Conservation (phyloP, 2,329 filamentous ascomycete species). For the Fusarium cyanostomum region DNA sequence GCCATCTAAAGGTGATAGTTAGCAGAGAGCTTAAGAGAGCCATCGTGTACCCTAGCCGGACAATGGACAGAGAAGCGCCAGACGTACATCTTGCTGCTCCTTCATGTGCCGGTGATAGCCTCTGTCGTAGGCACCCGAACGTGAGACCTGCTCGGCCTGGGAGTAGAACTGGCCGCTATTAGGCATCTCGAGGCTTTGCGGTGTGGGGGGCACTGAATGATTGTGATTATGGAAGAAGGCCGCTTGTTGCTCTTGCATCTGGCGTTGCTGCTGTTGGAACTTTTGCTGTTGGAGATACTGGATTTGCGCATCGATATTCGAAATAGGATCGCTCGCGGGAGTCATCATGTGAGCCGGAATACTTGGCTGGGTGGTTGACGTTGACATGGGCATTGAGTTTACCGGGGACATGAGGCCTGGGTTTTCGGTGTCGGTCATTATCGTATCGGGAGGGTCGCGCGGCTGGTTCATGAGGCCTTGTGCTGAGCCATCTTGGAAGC, state of each 20-base stretch:
- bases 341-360: constrained; percentile 58
- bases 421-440: constrained; percentile 49
- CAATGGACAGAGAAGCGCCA: neutral
- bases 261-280: constrained; percentile 67
- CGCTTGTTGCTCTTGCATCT: constrained; percentile 65
- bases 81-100: constrained; percentile 72
- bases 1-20: constrained; percentile 63
- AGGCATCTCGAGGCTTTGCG: constrained; percentile 80
- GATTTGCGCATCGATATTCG: constrained; percentile 72
- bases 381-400: constrained; percentile 57
- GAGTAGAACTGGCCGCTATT: constrained; percentile 67
- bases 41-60: neutral
- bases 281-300: constrained; percentile 72
- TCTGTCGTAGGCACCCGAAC: constrained; percentile 70
- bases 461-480: constrained; percentile 45
- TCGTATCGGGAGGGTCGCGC: constrained; percentile 47
- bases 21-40: constrained; percentile 9
- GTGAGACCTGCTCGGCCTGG: constrained; percentile 61
- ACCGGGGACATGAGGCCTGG: constrained; percentile 45
- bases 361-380: constrained; percentile 54
- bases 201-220: constrained; percentile 78
- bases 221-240: constrained; percentile 65
- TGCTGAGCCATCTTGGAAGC: constrained; percentile 57
- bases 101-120: constrained; percentile 72
- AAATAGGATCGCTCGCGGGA: constrained; percentile 61